Percentiles rank a stretch among this genome's conserved stretches.
Conservation (phyloP, 2,329 filamentous ascomycete genomes). For the Fonsecaea erecta region DNA sequence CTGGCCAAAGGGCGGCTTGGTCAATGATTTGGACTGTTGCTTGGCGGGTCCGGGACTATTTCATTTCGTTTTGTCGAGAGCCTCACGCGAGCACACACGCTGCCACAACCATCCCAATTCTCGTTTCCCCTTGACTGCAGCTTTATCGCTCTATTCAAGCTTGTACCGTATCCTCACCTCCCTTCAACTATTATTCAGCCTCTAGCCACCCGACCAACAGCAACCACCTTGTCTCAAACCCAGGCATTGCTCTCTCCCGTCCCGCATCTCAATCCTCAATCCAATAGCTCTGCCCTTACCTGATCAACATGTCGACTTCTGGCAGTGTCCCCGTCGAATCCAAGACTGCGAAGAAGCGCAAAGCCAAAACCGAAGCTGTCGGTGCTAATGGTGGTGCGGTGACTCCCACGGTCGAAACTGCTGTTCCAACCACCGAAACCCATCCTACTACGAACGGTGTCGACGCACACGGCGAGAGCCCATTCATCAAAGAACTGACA, state of each 20-base stretch:
- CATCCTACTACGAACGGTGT: constrained; percentile 58
- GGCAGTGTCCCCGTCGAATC: constrained; percentile 51
- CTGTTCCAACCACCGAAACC: constrained; percentile 37
- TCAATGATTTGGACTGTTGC: not conserved
- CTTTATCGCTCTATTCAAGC: not conserved
- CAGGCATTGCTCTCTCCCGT: not conserved
- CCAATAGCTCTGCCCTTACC: not conserved
- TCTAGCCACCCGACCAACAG: not conserved
- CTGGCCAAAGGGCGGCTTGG: not conserved
- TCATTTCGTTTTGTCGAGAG: constrained; percentile 6
- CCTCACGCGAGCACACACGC: constrained; percentile 15
- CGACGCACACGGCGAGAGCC: constrained; percentile 70
- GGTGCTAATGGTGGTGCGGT: constrained; percentile 58
- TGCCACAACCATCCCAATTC: not conserved
- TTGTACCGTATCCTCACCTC: not conserved
- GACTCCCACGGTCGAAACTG: constrained; percentile 45
- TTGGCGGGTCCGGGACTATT: not conserved
- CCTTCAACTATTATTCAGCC: not conserved
- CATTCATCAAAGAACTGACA: constrained; percentile 84
- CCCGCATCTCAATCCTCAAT: not conserved
- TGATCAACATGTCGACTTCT: constrained; percentile 30
- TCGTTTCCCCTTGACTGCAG: not conserved
- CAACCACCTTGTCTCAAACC: not conserved
- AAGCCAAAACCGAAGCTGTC: constrained; percentile 52
- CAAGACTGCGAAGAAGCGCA: constrained; percentile 72